Conservation (phyloP, 75 land plant genomes). For the Adiantum capillusveneris region DNA sequence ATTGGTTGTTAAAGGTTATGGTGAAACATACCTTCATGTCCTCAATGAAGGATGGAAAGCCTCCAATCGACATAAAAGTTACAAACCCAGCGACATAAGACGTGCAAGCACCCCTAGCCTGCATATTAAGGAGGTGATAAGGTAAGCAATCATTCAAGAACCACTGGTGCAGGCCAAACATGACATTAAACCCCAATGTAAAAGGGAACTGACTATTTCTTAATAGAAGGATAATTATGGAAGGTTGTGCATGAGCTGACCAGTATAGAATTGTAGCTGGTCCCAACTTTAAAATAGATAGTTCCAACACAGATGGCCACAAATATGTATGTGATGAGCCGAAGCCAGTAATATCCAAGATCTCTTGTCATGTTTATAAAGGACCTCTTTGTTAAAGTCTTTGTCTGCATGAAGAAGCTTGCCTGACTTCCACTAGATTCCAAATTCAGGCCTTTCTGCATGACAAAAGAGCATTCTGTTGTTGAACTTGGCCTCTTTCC, state of each 20-base stretch:
- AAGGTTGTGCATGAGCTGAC: too few relatives aligned
- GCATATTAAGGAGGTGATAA: too few relatives aligned
- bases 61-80: constrained; percentile 63
- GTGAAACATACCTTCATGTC: constrained; percentile 54
- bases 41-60: constrained; percentile 60
- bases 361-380: constrained; percentile 9
- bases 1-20: too few relatives aligned
- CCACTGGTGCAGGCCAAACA: too few relatives aligned
- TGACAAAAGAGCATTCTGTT: not conserved
- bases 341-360: constrained; percentile 12
- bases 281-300: constrained; percentile 13
- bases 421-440: constrained; percentile 10
- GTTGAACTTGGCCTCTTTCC: not conserved
- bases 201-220: too few relatives aligned
- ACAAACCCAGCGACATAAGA: constrained; percentile 50
- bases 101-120: constrained; percentile 51
- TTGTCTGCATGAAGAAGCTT: constrained; percentile 7
- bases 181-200: too few relatives aligned
- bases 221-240: too few relatives aligned
- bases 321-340: constrained; percentile 5
- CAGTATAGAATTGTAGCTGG: constrained; percentile 63
- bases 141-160: too few relatives aligned
- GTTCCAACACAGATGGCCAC: constrained; percentile 5
- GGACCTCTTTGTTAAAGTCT: constrained; percentile 6
- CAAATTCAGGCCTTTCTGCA: constrained; percentile 4